These are phyloP conservation scores for Endoconidiophora polonica DNA, from an alignment of 2,329 filamentous ascomycete species.

Conservation along the genomic window DNA sequence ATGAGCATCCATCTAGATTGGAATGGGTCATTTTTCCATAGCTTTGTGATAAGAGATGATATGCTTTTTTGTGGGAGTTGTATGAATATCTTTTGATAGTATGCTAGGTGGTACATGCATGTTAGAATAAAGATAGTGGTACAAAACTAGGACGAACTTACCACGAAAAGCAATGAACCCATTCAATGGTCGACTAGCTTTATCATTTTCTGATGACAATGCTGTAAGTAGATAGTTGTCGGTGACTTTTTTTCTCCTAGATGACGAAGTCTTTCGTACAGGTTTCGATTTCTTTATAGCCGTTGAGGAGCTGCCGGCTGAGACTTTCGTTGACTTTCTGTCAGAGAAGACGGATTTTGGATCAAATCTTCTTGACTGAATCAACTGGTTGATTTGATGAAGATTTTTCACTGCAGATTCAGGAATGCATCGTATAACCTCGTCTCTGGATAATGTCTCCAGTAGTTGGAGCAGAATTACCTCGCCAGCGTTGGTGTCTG, in stretches of 20 bases:
- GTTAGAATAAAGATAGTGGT: background rate
- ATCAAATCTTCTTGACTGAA: background rate
- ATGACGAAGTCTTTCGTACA: no score
- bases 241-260: background rate
- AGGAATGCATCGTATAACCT: conserved; percentile 6
- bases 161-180: conserved; percentile 22
- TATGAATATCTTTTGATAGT: conserved; percentile 30
- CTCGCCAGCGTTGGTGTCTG: background rate
- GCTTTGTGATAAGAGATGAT: conserved; percentile 29
- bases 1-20: conserved; percentile 33
- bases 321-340: background rate
- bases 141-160: conserved; percentile 12
- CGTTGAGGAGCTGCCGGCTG: background rate
- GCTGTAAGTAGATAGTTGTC: background rate
- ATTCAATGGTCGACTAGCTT: conserved; percentile 14
- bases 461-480: conserved; percentile 5
- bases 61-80: conserved; percentile 33
- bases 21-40: conserved; percentile 35
- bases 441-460: background rate
- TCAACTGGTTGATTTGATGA: conserved; percentile 3
- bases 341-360: background rate
- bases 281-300: background rate
- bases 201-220: background rate
- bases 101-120: conserved; percentile 20
- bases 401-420: conserved; percentile 5